A percentile compares a stretch with the other conserved stretches of the same genome.
phyloP scores from a whole-genome alignment of 768 basidiomycete species.

The Strobilomyces dryophilus region DNA sequence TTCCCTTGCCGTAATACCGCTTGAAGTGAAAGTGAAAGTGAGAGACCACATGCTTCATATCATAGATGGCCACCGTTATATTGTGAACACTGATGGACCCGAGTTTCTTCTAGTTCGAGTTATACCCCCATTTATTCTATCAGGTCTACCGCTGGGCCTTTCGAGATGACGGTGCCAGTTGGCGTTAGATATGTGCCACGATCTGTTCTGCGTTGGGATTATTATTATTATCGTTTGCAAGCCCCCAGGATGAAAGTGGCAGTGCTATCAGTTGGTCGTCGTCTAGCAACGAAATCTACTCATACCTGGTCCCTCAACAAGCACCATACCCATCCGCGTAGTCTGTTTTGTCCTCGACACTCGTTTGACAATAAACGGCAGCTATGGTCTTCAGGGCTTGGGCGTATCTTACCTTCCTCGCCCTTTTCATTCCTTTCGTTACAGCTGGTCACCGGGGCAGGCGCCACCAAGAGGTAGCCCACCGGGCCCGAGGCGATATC shows the following conservation, averaged over 20 bases:
- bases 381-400: slow-evolving; percentile 19
- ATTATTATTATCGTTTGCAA: neutral
- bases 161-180: slow-evolving; percentile 5
- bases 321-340: neutral
- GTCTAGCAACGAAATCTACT: slow-evolving; percentile 14
- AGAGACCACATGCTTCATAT: slow-evolving; percentile 11
- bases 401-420: slow-evolving; percentile 31
- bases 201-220: neutral
- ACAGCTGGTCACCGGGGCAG: slow-evolving; percentile 30
- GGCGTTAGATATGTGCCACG: slow-evolving; percentile 18
- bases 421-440: slow-evolving; percentile 34
- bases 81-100: slow-evolving; percentile 18
- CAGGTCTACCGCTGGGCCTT: slow-evolving; percentile 4
- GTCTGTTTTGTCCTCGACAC: slow-evolving; percentile 15
- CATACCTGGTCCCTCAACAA: no score
- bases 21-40: slow-evolving; percentile 17
- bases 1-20: neutral
- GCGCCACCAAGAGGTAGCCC: slow-evolving; percentile 48
- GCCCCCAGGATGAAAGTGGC: slow-evolving; percentile 3
- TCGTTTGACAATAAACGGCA: slow-evolving; percentile 16
- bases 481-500: slow-evolving; percentile 41
- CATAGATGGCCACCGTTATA: slow-evolving; percentile 18
- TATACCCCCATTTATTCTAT: slow-evolving; percentile 27
- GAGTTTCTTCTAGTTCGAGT: slow-evolving; percentile 11
- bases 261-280: neutral